Evolutionary conservation across 345 rosid genomes (phyloP), one percentile per base, ranked within the genome.

Genomic region (Lepidium sativum): DNA sequence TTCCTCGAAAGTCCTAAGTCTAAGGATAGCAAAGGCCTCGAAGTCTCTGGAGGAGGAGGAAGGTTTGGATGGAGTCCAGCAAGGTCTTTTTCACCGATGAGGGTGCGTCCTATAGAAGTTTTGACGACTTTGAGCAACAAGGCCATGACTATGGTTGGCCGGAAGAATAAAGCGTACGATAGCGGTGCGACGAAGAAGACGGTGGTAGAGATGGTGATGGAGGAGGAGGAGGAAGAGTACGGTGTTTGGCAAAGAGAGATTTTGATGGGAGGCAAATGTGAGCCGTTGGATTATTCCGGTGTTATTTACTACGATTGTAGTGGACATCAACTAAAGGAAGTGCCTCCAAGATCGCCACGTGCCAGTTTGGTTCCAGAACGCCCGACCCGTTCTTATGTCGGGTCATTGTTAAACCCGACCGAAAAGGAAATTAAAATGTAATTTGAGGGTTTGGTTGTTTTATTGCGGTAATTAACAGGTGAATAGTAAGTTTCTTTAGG

Each of bases 251-350:
- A 80, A 58, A 80, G 80, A 80, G 38, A 84, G 63, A 90, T 94
- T 64, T 71, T 94, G 73, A 90, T 94, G 99, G 99, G 99, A 25
- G 95, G 83, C 27, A 86, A 86, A 52, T 94, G 99, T 72, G 86
- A 90, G 78, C 99, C 97, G 75, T 76, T 90, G 80, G 80, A 85
- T 76, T 78, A 86, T 68, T 82, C 99, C 1, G 99, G 97, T n/a
- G 96, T 76, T 29, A 90, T 94, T 18, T 88, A 86, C 58, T 94
- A 94, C 25, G 97, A 94, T 50, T 73, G 79, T 65, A 27, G 47
- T 13, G 97, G 99, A 53, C 84, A 76, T 47, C 84, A 73, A 57
- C 73, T 88, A 6, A 44, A 78, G 29, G 81, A 90, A 73, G 38
- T 80, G 57, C 97, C 99, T 41, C 54, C 63, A 0, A 79, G 95